Conservation (phyloP, 2,329 filamentous ascomycete species). For the Lachnellula hyalina region DNA sequence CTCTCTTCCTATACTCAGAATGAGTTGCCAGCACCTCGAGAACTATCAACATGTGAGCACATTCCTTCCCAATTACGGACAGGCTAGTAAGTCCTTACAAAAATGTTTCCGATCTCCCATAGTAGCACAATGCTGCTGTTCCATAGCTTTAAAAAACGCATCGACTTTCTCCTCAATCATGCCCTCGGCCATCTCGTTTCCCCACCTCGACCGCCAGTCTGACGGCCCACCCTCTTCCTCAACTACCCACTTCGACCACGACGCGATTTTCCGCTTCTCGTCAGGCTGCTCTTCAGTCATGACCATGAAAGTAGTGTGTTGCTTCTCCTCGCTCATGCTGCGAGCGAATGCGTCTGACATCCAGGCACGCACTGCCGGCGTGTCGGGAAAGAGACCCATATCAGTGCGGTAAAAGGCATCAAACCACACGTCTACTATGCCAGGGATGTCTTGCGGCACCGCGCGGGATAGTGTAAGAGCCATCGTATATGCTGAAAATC, state of each 20-base stretch:
- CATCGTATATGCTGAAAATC: neutral
- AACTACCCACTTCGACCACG: neutral
- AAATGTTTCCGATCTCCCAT: constrained; percentile 8
- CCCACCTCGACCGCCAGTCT: constrained; percentile 7
- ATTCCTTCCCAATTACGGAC: neutral
- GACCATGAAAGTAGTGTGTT: neutral
- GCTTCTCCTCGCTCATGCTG: neutral
- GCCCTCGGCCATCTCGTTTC: neutral
- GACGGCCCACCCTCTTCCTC: neutral
- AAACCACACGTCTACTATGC: constrained; percentile 8
- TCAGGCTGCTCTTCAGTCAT: constrained; percentile 1
- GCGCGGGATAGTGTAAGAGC: constrained; percentile 3
- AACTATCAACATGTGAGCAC: neutral
- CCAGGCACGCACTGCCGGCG: constrained; percentile 2
- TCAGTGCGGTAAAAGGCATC: neutral
- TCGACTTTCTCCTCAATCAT: constrained; percentile 4
- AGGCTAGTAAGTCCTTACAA: neutral
- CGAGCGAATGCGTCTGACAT: neutral
- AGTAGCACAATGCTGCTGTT: constrained; percentile 5
- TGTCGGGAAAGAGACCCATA: constrained; percentile 3
- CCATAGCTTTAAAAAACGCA: constrained; percentile 8
- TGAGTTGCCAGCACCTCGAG: constrained; percentile 5
- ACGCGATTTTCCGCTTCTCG: neutral
- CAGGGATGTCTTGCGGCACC: constrained; percentile 1
- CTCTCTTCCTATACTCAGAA: neutral